Base-by-base conservation (phyloP, 768 basidiomycete species). In the Phanerodontia chrysosporium region DNA sequence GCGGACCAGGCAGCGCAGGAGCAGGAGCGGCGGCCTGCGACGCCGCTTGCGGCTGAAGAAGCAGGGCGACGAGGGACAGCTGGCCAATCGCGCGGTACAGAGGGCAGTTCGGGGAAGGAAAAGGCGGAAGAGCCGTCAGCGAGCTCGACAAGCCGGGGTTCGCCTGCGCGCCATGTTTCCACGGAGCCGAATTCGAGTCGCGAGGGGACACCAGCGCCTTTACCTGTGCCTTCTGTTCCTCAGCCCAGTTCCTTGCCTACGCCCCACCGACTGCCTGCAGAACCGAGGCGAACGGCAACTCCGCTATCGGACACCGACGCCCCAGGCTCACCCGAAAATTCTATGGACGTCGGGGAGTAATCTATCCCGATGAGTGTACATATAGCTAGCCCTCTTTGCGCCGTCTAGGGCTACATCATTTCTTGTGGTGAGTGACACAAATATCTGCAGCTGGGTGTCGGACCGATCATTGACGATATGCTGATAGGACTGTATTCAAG, bases 1-100 rank as follows among this genome's bases (percentile, higher is more conserved):
- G 89, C 88, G 1, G 87, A 89, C 63, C 86, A 89, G 67, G 86
- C 89, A 2, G 84, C 84, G 18, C 66, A 67, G 59, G 65, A 65
- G 57, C 65, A 68, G 42, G 66, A 69, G 30, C 51, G 66, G 36
- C 49, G 63, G 56, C 68, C 67, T 22, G n/a, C 35, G 2, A 30
- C 49, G 49, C 49, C 28, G 28, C 30, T 28, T 16, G 29, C 29
- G 13, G 18, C 12, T 6, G 16, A 28, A 32, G 49, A 30, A 16
- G 29, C 29, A n/a, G n/a, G 46, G 21, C 46, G 49, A 35, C 32
- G 32, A 35, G 32, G 7, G 32, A 42, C 10, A 7, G 16, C 10
- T 9, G 39, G 39, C 39, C 4, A 18, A 18, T 8, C 39, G 7
- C 32, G 32, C 18, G 39, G 39, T 9, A 18, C 16, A 4, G 39